Percentiles rank a stretch among this genome's conserved stretches.
Evolutionary conservation across 2,329 filamentous ascomycete species (phyloP).

Genomic region (Ophiostoma fasciatum): DNA sequence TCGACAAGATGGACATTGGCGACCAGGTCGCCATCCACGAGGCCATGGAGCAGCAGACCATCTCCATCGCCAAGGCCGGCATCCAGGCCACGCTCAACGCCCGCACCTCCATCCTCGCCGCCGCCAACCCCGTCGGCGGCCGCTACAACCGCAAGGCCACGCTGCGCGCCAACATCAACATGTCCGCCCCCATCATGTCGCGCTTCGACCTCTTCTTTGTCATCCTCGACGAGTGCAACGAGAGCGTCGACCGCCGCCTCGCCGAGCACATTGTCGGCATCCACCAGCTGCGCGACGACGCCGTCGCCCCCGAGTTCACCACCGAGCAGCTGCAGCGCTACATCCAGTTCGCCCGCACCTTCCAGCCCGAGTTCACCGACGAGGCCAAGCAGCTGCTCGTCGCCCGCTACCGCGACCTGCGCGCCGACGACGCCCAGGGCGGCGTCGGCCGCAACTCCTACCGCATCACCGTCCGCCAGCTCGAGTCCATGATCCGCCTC

Average conservation of each 20-base stretch:
- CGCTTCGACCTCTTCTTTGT: constrained; percentile 99
- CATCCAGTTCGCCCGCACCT: constrained; percentile 89
- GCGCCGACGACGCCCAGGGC: constrained; percentile 84
- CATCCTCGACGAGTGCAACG: constrained; percentile 91
- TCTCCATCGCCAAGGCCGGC: constrained; percentile 95
- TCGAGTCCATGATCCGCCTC: constrained; percentile 89
- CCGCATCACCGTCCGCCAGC: constrained; percentile 88
- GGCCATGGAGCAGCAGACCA: constrained; percentile 99
- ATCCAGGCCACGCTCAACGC: constrained; percentile 97
- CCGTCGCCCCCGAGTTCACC: constrained; percentile 82
- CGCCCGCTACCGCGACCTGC: constrained; percentile 86
- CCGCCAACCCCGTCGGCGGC: constrained; percentile 88
- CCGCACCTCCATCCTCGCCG: constrained; percentile 85
- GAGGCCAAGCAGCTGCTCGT: constrained; percentile 79
- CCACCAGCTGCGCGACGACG: constrained; percentile 83
- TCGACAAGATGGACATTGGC: constrained; percentile 97
- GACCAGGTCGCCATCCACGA: constrained; percentile 99
- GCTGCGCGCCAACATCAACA: constrained; percentile 89
- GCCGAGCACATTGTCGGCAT: constrained; percentile 91
- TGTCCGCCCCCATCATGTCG: constrained; percentile 98
- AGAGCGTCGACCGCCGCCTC: constrained; percentile 75
- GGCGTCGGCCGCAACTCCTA: constrained; percentile 92
- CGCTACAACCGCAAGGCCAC: constrained; percentile 97
- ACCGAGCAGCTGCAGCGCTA: constrained; percentile 95
- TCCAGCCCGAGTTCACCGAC: constrained; percentile 80